Conservation (phyloP, 495 filamentous ascomycete genomes). For the Articulospora tetracladia region DNA sequence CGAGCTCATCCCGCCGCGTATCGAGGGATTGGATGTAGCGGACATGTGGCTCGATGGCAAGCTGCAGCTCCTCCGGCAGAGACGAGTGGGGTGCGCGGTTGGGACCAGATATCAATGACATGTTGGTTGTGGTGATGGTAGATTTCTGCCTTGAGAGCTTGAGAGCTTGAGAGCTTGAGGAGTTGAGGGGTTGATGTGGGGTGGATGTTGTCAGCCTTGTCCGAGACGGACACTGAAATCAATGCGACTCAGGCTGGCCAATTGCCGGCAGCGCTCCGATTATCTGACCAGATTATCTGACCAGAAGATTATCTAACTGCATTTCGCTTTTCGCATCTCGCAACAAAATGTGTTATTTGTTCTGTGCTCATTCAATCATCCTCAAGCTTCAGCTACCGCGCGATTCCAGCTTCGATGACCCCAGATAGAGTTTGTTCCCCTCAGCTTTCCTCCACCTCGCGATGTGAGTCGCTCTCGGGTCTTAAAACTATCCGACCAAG, state of each 20-base stretch:
- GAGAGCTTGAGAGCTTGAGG: too few species aligned
- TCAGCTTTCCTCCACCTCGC: too few species aligned
- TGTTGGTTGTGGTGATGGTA: not conserved
- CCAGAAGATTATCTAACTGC: not conserved
- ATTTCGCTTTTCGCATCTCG: not conserved
- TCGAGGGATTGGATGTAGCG: slow-evolving; percentile 92
- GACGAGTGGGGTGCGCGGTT: slow-evolving; percentile 13
- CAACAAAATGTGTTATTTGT: too few species aligned
- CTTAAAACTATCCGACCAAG: too few species aligned
- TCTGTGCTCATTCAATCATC: too few species aligned
- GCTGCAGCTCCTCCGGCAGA: slow-evolving; percentile 50
- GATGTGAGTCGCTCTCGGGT: too few species aligned
- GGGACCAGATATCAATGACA: slow-evolving; percentile 28
- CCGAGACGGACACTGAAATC: not conserved
- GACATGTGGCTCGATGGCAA: slow-evolving; percentile 76
- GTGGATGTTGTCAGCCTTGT: slow-evolving; percentile 1
- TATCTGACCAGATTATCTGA: not conserved
- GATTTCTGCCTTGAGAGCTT: not conserved
- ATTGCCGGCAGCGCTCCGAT: too few species aligned
- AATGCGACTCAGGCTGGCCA: not conserved
- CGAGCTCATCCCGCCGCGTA: slow-evolving; percentile 86
- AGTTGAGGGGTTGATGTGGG: not conserved
- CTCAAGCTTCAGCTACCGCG: too few species aligned
- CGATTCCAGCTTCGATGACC: too few species aligned
- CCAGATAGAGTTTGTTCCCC: too few species aligned